These are phyloP conservation scores for Coffea humblotiana DNA, from an alignment of 305 asterid species.

Conservation along the genomic window DNA sequence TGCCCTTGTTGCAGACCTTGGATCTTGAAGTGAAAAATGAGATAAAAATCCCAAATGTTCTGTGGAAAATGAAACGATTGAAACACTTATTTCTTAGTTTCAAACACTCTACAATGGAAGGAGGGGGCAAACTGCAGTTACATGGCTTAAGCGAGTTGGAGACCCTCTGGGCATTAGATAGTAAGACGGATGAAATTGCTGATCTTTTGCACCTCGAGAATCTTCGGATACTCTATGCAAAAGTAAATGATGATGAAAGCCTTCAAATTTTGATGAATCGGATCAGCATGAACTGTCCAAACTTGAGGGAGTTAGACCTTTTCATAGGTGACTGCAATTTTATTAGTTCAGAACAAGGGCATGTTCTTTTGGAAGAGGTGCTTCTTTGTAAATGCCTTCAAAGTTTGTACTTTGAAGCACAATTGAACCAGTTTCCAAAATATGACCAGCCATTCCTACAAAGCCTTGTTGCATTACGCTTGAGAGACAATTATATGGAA, in stretches of 20 bases:
- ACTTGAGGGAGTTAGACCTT: not conserved
- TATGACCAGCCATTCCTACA: not conserved
- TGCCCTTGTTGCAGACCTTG: slow-evolving; percentile 39
- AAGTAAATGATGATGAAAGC: slow-evolving; percentile 7
- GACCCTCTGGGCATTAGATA: slow-evolving; percentile 20
- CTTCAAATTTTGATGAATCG: not conserved
- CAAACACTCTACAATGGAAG: not conserved
- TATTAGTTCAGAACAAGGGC: not conserved
- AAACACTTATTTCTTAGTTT: not conserved
- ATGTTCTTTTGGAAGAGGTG: not conserved
- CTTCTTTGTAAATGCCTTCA: not conserved
- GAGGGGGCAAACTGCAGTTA: not conserved
- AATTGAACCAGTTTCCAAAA: not conserved
- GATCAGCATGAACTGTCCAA: slow-evolving; percentile 25
- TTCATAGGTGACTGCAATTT: not conserved
- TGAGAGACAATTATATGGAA: slow-evolving; percentile 26
- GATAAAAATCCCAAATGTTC: slow-evolving; percentile 30
- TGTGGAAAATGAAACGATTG: not conserved
- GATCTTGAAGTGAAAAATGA: slow-evolving; percentile 25
- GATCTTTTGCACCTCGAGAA: slow-evolving; percentile 25
- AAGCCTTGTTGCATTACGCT: not conserved
- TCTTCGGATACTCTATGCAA: slow-evolving; percentile 26
- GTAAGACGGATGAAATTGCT: slow-evolving; percentile 17
- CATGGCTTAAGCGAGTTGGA: slow-evolving; percentile 30
- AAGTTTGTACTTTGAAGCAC: not conserved